Evolutionary conservation across 495 filamentous ascomycete genomes (phyloP).

Genomic region (Penicillium salamii): DNA sequence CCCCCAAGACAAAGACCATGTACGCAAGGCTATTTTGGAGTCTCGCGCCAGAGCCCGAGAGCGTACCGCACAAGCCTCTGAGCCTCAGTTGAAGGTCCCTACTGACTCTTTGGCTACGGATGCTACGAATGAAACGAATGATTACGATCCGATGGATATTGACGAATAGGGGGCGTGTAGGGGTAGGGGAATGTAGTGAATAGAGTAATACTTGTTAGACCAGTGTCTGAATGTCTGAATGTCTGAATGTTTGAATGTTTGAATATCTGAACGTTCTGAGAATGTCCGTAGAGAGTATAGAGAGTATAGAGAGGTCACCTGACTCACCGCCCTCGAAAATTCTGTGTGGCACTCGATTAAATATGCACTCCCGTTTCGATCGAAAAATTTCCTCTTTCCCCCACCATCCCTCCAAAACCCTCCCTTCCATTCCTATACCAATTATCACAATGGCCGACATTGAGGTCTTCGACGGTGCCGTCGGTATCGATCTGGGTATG

Average conservation of each 20-base stretch:
- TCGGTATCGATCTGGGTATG: constrained; percentile 98
- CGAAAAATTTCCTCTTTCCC: constrained; percentile 30
- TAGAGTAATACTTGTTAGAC: no score
- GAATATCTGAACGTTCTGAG: no score
- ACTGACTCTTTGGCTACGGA: not conserved
- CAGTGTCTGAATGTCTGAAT: no score
- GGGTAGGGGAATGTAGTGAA: not conserved
- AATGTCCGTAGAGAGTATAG: no score
- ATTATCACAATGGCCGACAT: constrained; percentile 67
- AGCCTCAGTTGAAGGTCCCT: no score
- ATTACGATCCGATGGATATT: constrained; percentile 16
- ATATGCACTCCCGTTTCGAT: constrained; percentile 23
- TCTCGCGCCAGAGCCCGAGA: constrained; percentile 34
- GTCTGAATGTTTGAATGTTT: no score
- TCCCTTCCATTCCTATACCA: constrained; percentile 19
- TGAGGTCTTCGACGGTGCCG: constrained; percentile 98
- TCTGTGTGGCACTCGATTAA: constrained; percentile 19
- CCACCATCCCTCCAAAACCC: constrained; percentile 17
- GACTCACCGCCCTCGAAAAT: constrained; percentile 25
- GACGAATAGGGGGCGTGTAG: not conserved
- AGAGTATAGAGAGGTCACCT: no score
- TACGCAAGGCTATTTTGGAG: constrained; percentile 84
- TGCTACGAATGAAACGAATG: not conserved
- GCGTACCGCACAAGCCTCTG: not conserved
- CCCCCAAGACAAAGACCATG: constrained; percentile 70